These are phyloP conservation scores for Brassica cretica DNA, from an alignment of 345 rosid genomes.

Conservation along the genomic window DNA sequence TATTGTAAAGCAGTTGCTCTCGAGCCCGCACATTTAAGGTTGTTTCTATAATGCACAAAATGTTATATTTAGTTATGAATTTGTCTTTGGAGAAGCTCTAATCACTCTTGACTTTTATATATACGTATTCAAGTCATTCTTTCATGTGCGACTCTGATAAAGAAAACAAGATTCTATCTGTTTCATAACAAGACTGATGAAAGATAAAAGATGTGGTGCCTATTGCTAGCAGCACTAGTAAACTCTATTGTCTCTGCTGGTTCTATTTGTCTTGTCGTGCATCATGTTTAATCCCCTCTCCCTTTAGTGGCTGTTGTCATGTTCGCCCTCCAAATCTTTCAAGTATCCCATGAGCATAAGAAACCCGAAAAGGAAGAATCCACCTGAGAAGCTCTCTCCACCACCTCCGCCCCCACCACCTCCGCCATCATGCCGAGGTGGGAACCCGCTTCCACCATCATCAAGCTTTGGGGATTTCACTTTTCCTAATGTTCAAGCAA, in stretches of 20 bases:
- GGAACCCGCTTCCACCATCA: constrained; percentile 75
- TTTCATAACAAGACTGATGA: constrained; percentile 11
- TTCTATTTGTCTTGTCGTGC: background rate
- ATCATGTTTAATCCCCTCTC: background rate
- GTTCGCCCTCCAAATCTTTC: constrained; percentile 76
- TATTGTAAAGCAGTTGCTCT: constrained; percentile 9
- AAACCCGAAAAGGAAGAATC: constrained; percentile 84
- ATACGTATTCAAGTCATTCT: background rate
- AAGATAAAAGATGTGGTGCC: constrained; percentile 12
- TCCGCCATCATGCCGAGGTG: constrained; percentile 65
- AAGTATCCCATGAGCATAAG: constrained; percentile 77
- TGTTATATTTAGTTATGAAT: too few species aligned
- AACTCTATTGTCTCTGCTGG: background rate
- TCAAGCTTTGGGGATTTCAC: constrained; percentile 67
- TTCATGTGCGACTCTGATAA: background rate
- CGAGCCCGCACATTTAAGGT: too few species aligned
- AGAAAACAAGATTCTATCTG: constrained; percentile 1
- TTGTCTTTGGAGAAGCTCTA: too few species aligned
- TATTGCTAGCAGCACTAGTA: constrained; percentile 9
- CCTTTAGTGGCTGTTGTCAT: constrained; percentile 37
- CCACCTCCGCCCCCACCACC: constrained; percentile 89
- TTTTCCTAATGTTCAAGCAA: constrained; percentile 40
- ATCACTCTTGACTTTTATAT: too few species aligned
- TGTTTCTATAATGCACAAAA: too few species aligned
- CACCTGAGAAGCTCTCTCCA: constrained; percentile 81